A percentile compares a stretch with the other conserved stretches of the same genome.
phyloP scores from a whole-genome alignment of 257 asterid genomes.

The Apocynum venetum region DNA sequence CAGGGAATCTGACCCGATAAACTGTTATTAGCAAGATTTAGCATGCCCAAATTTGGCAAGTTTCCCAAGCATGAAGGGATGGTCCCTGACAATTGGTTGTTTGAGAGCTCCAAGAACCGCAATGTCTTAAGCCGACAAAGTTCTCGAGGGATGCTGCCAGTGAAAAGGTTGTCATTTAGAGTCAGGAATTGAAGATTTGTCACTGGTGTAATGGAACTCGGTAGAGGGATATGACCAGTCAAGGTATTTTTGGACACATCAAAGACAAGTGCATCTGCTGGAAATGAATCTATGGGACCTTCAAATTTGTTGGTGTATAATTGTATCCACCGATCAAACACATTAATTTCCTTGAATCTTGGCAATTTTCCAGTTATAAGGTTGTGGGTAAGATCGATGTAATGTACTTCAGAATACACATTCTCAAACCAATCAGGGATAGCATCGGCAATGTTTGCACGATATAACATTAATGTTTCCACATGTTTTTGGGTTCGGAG shows the following conservation, averaged over 20 bases:
- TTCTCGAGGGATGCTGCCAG: conserved; percentile 1
- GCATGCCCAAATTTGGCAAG: not conserved
- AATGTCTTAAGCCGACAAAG: conserved; percentile 1
- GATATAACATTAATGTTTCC: not conserved
- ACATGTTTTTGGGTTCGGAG: conserved; percentile 9
- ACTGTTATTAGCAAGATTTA: conserved; percentile 15
- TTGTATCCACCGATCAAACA: not conserved
- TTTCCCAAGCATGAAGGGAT: conserved; percentile 17
- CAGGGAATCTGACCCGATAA: conserved; percentile 23
- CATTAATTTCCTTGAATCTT: not conserved
- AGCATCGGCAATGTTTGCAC: conserved; percentile 13
- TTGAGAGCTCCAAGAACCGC: conserved; percentile 3
- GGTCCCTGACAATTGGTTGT: conserved; percentile 17
- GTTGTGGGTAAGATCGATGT: conserved; percentile 19
- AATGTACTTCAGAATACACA: not conserved
- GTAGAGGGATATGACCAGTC: conserved; percentile 4
- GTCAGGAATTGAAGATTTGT: not conserved
- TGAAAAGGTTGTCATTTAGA: conserved; percentile 10
- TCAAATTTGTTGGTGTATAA: conserved; percentile 15
- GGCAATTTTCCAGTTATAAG: conserved; percentile 9
- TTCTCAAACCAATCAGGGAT: conserved; percentile 19
- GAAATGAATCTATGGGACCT: conserved; percentile 12
- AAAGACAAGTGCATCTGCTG: not conserved
- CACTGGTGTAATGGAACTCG: not conserved
- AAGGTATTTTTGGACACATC: conserved; percentile 13